These are phyloP conservation scores for Tolypocladium nubicola DNA, from an alignment of 2,329 filamentous ascomycete species.

Conservation along the genomic window DNA sequence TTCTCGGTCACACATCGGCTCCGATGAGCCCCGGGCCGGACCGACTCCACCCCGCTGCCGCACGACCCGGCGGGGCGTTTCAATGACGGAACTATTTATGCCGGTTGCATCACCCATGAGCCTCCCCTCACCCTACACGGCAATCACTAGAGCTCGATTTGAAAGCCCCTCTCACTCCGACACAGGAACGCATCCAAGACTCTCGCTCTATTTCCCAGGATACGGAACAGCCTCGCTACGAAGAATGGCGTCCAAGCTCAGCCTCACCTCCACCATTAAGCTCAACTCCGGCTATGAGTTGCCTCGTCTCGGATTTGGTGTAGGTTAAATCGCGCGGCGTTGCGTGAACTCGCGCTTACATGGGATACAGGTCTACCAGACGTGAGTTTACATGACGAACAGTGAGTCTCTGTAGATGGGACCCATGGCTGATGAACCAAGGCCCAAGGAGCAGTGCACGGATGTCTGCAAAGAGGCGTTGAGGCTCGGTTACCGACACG, in stretches of 20 bases:
- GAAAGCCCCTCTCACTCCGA: neutral
- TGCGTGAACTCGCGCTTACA: neutral
- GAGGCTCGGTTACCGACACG: slow-evolving; percentile 42
- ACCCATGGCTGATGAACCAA: slow-evolving; percentile 4
- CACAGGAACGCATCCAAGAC: neutral
- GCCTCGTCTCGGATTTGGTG: slow-evolving; percentile 42
- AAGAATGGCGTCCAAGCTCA: slow-evolving; percentile 36
- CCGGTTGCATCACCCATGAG: neutral
- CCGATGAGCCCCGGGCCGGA: neutral
- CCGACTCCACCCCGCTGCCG: neutral
- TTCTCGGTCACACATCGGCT: neutral
- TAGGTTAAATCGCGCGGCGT: slow-evolving; percentile 19
- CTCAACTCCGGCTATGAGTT: slow-evolving; percentile 44
- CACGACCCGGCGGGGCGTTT: neutral
- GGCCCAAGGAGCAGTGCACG: slow-evolving; percentile 17
- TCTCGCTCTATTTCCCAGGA: slow-evolving; percentile 3
- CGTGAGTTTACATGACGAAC: slow-evolving; percentile 23
- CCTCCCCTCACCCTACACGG: neutral
- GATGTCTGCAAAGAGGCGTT: slow-evolving; percentile 35
- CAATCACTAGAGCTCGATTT: neutral
- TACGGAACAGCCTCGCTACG: slow-evolving; percentile 1
- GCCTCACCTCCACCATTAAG: slow-evolving; percentile 36
- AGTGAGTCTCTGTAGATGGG: neutral
- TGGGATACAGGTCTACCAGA: slow-evolving; percentile 37
- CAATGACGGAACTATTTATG: neutral